Percentiles rank a stretch among this genome's conserved stretches.
These are phyloP conservation scores for Dioszegia aurantiaca DNA, from an alignment of 768 basidiomycete genomes.

Conservation along the genomic window DNA sequence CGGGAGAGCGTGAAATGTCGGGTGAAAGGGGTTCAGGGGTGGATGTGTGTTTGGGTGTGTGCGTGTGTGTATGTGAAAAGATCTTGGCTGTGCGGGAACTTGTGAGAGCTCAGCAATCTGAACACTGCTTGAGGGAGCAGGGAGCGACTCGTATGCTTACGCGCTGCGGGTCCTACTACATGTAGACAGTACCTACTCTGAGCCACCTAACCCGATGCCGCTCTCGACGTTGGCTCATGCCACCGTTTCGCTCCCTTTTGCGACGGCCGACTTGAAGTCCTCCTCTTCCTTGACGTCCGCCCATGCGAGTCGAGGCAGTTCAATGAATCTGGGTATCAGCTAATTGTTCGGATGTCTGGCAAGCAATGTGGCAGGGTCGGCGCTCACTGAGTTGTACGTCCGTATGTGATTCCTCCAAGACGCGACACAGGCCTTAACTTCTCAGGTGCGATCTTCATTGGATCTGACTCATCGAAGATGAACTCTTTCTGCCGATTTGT, in stretches of 20 bases:
- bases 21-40: too few relatives aligned
- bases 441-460: conserved; percentile 38
- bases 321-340: conserved; percentile 24
- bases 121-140: too few relatives aligned
- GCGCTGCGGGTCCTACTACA: too few relatives aligned
- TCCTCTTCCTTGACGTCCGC: conserved; percentile 52
- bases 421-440: conserved; percentile 52
- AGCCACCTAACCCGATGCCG: too few relatives aligned
- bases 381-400: conserved; percentile 31
- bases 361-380: not conserved
- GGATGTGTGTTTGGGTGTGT: too few relatives aligned
- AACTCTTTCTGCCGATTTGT: conserved; percentile 33
- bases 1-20: too few relatives aligned
- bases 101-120: too few relatives aligned
- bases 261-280: conserved; percentile 21
- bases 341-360: not conserved
- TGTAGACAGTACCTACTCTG: too few relatives aligned
- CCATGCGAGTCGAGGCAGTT: conserved; percentile 56
- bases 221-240: not conserved
- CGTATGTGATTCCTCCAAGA: conserved; percentile 57
- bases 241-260: conserved; percentile 1
- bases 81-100: too few relatives aligned
- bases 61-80: too few relatives aligned
- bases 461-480: conserved; percentile 38
- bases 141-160: too few relatives aligned